These are phyloP conservation scores for Phialophora chinensis DNA, from an alignment of 2,329 filamentous ascomycete genomes.

Conservation along the genomic window DNA sequence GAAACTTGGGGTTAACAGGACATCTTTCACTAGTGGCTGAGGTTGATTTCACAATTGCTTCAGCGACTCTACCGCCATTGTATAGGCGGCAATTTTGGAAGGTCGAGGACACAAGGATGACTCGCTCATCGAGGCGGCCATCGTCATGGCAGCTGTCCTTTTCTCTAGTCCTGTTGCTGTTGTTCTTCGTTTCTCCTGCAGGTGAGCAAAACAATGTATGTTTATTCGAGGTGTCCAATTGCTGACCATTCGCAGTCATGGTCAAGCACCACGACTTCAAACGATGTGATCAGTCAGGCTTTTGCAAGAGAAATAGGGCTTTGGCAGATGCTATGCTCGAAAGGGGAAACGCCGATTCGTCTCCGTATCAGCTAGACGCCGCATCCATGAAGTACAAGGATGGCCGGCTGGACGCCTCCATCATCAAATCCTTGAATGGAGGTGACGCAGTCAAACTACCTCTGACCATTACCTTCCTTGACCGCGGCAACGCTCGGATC, in stretches of 20 bases:
- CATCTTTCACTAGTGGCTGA: constrained; percentile 21
- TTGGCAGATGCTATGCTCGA: constrained; percentile 79
- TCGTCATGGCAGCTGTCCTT: constrained; percentile 55
- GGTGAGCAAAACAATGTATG: constrained; percentile 57
- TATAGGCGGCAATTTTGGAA: neutral
- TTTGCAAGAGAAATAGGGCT: constrained; percentile 92
- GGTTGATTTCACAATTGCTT: constrained; percentile 1
- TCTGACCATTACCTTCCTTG: constrained; percentile 83
- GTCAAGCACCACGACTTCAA: constrained; percentile 99
- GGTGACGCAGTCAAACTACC: constrained; percentile 78
- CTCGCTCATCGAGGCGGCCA: constrained; percentile 34
- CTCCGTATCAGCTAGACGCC: constrained; percentile 78
- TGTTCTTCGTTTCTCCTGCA: constrained; percentile 67
- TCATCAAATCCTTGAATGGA: constrained; percentile 78
- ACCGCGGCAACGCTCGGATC: constrained; percentile 86
- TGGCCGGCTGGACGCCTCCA: constrained; percentile 76
- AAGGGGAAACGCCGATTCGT: constrained; percentile 71
- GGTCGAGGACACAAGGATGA: constrained; percentile 25
- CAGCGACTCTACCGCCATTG: neutral
- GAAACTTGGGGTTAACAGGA: constrained; percentile 16
- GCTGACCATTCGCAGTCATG: constrained; percentile 60
- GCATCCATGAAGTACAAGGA: constrained; percentile 76
- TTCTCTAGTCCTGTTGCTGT: constrained; percentile 64
- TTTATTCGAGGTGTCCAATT: neutral
- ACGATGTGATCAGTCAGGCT: constrained; percentile 92